Evolutionary conservation across 2,329 filamentous ascomycete genomes (phyloP), one percentile per base, ranked within the genome.

Genomic region (Scytalidium lignicola): DNA sequence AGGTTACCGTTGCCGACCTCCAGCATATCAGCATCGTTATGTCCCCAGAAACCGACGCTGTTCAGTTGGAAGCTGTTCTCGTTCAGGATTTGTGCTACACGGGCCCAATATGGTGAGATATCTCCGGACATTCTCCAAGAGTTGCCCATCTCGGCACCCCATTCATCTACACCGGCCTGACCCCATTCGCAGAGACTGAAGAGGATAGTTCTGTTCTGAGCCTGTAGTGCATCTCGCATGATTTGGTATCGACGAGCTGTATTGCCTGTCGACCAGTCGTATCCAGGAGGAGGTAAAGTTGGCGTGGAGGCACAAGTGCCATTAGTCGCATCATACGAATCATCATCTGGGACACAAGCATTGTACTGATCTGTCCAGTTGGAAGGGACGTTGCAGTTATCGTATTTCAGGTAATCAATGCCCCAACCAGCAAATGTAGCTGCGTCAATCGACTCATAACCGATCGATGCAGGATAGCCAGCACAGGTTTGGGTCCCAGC

Each of bases 331-430:
- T 49, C 55, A n/a, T 58, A 55, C 59, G 59, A 51, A 13, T 55
- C 50, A 3, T 50, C 48, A 41, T 74, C 70, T 1, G 70, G 69
- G 7, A 72, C 63, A 52, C 69, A 76, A 51, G 52, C 56, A 7
- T 58, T 63, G 51, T 70, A 70, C 29, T 63, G 48, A 50, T 70
- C 67, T 8, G 54, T 57, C 68, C 69, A 71, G 21, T 67, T 62
- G 3, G 56, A 43, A 1, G 69, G 70, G 3, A 70, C 58, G 44
- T 70, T 62, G 62, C 77, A 82, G 60, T 81, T 80, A 58, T 82
- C 79, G 56, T 79, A 80, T 63, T 80, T 81, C 13, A 79, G 62
- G 50, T 80, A 82, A 58, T 82, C 79, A 48, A 83, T 70, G 2
- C 74, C 78, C 79, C 79, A 83, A 17, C 70, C 67, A 1, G 76